Evolutionary conservation across 148 eudicot genomes (phyloP).

Genomic region (Fagopyrum homotropicum): DNA sequence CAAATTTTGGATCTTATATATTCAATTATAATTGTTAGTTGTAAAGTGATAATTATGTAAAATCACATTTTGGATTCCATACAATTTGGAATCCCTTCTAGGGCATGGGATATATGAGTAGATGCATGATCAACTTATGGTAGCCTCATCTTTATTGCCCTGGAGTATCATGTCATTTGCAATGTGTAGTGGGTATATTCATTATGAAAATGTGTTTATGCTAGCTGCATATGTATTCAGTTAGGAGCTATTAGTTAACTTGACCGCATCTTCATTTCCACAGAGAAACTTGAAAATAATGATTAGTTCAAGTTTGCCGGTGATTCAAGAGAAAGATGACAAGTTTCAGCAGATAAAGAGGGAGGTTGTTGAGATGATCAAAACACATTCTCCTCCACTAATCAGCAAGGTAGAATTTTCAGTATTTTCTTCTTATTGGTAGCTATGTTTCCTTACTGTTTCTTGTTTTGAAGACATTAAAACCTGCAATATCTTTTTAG

Average conservation of each 20-base stretch:
- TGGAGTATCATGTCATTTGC: background rate
- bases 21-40: no score
- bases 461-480: background rate
- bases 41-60: no score
- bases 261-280: conserved; percentile 11
- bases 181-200: background rate
- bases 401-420: conserved; percentile 52
- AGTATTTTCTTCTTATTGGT: background rate
- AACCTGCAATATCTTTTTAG: background rate
- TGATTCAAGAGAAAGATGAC: conserved; percentile 83
- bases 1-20: no score
- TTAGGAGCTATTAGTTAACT: background rate
- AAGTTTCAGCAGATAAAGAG: conserved; percentile 69
- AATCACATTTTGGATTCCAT: no score
- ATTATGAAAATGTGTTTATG: background rate
- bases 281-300: conserved; percentile 81
- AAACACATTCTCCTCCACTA: conserved; percentile 39
- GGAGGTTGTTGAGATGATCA: conserved; percentile 74
- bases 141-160: background rate
- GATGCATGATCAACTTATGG: background rate
- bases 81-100: no score
- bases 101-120: no score
- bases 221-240: conserved; percentile 2
- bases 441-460: background rate
- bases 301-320: conserved; percentile 69